A percentile compares a stretch with the other conserved stretches of the same genome.
phyloP scores from a whole-genome alignment of 2,329 filamentous ascomycete genomes.

The Stagonosporopsis chrysanthemi region DNA sequence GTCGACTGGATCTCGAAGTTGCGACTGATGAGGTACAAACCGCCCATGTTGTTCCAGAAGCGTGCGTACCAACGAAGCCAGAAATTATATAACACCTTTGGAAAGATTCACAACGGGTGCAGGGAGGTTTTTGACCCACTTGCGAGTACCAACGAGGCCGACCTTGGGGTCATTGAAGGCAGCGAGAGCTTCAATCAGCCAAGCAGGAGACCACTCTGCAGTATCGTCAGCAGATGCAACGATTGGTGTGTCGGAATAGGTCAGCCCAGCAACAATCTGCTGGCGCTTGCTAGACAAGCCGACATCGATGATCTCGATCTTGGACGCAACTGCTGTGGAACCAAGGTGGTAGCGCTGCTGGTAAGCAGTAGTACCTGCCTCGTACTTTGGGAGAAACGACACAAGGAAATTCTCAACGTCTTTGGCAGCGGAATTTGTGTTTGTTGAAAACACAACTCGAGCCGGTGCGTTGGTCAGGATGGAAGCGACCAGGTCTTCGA shows the following conservation, averaged over 20 bases:
- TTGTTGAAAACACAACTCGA: conserved; percentile 28
- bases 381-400: conserved; percentile 1
- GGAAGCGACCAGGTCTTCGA: conserved; percentile 16
- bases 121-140: conserved; percentile 30
- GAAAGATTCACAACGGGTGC: neutral
- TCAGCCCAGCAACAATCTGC: conserved; percentile 24
- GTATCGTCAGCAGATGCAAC: conserved; percentile 31
- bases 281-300: conserved; percentile 30
- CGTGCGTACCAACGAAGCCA: conserved; percentile 15
- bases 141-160: conserved; percentile 34
- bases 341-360: conserved; percentile 15
- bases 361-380: conserved; percentile 15
- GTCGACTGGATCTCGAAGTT: conserved; percentile 45
- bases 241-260: conserved; percentile 18
- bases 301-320: conserved; percentile 18
- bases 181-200: conserved; percentile 25
- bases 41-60: conserved; percentile 35
- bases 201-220: conserved; percentile 26
- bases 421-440: conserved; percentile 7
- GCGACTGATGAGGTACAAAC: conserved; percentile 41
- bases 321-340: neutral
- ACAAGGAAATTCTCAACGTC: conserved; percentile 3
- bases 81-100: neutral
- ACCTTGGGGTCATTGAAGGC: conserved; percentile 29
- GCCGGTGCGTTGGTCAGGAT: conserved; percentile 27